These are phyloP conservation scores for Eucalyptus caleyi DNA, from an alignment of 345 rosid genomes.

Conservation along the genomic window DNA sequence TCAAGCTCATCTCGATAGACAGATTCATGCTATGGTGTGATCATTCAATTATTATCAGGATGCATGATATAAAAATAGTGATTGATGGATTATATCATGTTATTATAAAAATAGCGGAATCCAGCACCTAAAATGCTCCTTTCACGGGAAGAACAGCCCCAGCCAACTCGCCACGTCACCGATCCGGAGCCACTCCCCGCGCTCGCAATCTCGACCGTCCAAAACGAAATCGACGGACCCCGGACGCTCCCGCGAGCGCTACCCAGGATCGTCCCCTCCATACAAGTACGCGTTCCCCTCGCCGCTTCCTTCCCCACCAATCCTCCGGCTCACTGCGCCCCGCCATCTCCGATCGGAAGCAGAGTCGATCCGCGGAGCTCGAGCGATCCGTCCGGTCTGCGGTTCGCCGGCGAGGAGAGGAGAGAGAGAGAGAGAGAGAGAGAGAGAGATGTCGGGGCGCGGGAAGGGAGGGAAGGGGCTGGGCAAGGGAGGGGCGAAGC, in stretches of 20 bases:
- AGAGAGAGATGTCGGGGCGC: conserved; percentile 5
- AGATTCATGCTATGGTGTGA: neutral
- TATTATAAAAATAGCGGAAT: neutral
- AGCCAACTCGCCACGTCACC: neutral
- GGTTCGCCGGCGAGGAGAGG: neutral
- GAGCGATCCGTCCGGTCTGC: neutral
- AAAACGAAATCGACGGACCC: neutral
- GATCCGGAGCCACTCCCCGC: neutral
- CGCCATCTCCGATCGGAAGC: neutral
- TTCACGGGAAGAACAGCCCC: neutral
- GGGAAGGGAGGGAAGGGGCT: conserved; percentile 24
- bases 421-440: too few relatives aligned
- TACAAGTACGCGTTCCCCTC: neutral
- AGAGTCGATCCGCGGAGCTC: neutral
- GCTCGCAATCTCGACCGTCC: neutral
- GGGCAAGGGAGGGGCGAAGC: conserved; percentile 25
- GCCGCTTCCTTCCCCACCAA: neutral
- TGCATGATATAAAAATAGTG: neutral
- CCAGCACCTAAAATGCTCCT: neutral
- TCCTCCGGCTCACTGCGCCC: neutral
- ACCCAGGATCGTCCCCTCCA: neutral
- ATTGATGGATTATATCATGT: neutral
- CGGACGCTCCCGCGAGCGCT: neutral
- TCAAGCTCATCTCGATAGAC: neutral
- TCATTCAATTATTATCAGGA: too few relatives aligned